These are phyloP conservation scores for Ophiostoma pallidulum DNA, from an alignment of 2,329 filamentous ascomycete genomes.

Conservation along the genomic window DNA sequence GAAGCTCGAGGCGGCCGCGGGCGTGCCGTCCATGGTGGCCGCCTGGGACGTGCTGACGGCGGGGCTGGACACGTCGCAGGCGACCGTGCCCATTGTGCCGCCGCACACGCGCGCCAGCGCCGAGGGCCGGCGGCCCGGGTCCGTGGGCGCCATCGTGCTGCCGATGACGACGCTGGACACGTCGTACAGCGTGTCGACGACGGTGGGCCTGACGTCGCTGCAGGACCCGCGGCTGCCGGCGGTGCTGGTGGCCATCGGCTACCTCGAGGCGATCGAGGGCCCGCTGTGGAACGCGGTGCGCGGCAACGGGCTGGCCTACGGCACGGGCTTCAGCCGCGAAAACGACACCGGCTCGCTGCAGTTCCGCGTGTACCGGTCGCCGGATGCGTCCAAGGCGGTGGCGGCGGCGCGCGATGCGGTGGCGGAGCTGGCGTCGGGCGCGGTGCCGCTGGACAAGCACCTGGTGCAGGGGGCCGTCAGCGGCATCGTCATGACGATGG, in stretches of 20 bases:
- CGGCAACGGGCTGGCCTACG: constrained; percentile 88
- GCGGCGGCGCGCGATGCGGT: constrained; percentile 66
- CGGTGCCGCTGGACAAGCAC: constrained; percentile 63
- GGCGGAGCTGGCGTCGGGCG: constrained; percentile 62
- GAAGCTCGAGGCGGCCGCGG: constrained; percentile 56
- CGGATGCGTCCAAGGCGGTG: constrained; percentile 81
- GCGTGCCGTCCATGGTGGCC: constrained; percentile 37
- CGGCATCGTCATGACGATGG: constrained; percentile 75
- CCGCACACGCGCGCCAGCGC: constrained; percentile 62
- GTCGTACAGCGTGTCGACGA: constrained; percentile 72
- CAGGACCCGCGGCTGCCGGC: constrained; percentile 70
- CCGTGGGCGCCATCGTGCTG: constrained; percentile 64
- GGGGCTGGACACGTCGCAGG: constrained; percentile 34
- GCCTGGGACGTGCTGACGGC: constrained; percentile 62
- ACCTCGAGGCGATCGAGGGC: constrained; percentile 87
- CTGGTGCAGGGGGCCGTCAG: constrained; percentile 86
- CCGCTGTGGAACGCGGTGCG: constrained; percentile 91
- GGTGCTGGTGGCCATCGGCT: constrained; percentile 78
- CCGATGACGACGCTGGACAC: constrained; percentile 91
- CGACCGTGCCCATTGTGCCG: constrained; percentile 61
- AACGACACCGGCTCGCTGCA: constrained; percentile 71
- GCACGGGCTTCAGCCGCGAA: constrained; percentile 68
- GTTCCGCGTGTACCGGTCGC: constrained; percentile 82
- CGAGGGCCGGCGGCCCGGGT: constrained; percentile 66
- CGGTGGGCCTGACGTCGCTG: constrained; percentile 65